Evolutionary conservation across 2,329 filamentous ascomycete genomes (phyloP).

Genomic region (Grosmannia serpens): DNA sequence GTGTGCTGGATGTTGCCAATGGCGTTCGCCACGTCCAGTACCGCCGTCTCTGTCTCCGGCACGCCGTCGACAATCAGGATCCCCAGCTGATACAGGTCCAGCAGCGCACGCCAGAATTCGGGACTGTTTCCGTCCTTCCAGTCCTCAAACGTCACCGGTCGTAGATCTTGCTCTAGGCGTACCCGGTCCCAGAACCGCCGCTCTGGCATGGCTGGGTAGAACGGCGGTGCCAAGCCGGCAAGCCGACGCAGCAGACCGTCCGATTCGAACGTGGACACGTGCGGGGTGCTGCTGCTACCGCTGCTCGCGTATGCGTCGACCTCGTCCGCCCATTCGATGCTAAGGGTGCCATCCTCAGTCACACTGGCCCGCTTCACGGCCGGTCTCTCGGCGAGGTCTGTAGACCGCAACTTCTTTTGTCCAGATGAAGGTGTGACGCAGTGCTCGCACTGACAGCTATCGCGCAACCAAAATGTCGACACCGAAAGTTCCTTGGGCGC

Average conservation of each 20-base stretch:
- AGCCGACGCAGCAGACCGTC: conserved; percentile 15
- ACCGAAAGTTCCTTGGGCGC: not conserved
- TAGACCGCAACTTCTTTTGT: conserved; percentile 54
- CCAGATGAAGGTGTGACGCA: conserved; percentile 48
- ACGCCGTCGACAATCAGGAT: conserved; percentile 68
- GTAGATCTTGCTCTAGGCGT: conserved; percentile 28
- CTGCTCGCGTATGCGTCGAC: not conserved
- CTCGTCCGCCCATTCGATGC: conserved; percentile 1
- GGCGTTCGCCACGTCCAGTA: conserved; percentile 55
- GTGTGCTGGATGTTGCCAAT: conserved; percentile 75
- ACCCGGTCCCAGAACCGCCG: conserved; percentile 28
- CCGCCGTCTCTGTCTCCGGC: conserved; percentile 53
- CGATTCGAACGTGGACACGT: conserved; percentile 7
- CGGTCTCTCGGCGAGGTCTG: conserved; percentile 41
- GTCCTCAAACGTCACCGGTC: conserved; percentile 49
- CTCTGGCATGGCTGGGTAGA: conserved; percentile 22
- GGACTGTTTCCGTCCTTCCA: conserved; percentile 50
- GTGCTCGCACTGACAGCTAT: conserved; percentile 43
- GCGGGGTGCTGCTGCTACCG: not conserved
- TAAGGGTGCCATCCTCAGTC: conserved; percentile 2
- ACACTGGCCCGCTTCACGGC: not conserved
- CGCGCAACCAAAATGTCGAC: conserved; percentile 32
- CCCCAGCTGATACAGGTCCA: conserved; percentile 53
- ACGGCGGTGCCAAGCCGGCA: conserved; percentile 25
- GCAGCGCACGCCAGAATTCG: conserved; percentile 49